Evolutionary conservation across 805 yeast species (phyloP).

Genomic region (Debaryomyces hansenii): DNA sequence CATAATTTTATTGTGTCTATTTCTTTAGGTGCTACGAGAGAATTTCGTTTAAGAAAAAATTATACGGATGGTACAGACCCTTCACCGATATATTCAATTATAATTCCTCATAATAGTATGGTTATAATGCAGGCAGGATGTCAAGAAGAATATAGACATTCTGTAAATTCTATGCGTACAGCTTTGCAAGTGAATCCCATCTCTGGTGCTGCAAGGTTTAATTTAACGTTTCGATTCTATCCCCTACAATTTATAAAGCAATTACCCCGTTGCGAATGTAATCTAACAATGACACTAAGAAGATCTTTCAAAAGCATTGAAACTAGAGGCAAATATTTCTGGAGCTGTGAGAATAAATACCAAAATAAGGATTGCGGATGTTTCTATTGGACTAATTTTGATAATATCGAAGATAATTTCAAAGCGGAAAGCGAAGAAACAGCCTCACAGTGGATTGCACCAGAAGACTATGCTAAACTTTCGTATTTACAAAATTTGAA

Average conservation of each 20-base stretch:
- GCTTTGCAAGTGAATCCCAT: constrained; percentile 42
- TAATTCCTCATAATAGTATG: constrained; percentile 69
- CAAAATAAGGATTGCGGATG: constrained; percentile 47
- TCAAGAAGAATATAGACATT: constrained; percentile 74
- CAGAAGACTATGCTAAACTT: constrained; percentile 4
- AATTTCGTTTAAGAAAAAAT: constrained; percentile 55
- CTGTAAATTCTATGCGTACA: constrained; percentile 49
- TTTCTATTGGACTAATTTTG: constrained; percentile 52
- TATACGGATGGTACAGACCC: constrained; percentile 25
- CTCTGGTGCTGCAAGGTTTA: constrained; percentile 54
- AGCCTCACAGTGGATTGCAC: constrained; percentile 42
- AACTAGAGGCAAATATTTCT: constrained; percentile 58
- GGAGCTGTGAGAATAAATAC: constrained; percentile 60
- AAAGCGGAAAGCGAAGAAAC: constrained; percentile 29
- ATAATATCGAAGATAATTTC: constrained; percentile 24
- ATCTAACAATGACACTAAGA: constrained; percentile 51
- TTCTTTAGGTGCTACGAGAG: constrained; percentile 69
- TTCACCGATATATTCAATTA: constrained; percentile 47
- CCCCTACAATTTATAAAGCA: constrained; percentile 34
- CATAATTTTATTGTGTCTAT: constrained; percentile 65
- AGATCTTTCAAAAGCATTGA: constrained; percentile 49
- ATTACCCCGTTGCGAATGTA: constrained; percentile 51
- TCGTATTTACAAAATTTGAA: background rate
- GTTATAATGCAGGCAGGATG: constrained; percentile 76
- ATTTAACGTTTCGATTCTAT: constrained; percentile 64